Conservation (phyloP, 1,284 basidiomycete species). For the Ceratobasidium sp. region DNA sequence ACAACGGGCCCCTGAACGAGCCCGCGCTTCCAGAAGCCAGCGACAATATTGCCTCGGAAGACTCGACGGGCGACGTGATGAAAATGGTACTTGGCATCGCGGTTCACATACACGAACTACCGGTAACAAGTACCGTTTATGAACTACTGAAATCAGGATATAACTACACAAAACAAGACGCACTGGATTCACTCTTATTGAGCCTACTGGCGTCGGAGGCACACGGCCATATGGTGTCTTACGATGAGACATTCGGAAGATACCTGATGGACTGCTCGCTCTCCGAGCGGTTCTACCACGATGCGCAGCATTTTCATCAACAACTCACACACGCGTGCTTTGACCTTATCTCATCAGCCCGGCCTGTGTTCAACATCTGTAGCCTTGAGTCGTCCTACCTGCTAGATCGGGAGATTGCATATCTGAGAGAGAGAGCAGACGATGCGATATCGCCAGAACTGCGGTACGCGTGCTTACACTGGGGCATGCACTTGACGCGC, state of each 20-base stretch:
- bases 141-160: no score
- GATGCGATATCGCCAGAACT: not conserved
- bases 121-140: no score
- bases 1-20: no score
- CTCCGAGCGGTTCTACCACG: not conserved
- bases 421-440: not conserved
- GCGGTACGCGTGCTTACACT: conserved; percentile 7
- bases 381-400: conserved; percentile 12
- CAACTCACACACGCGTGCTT: not conserved
- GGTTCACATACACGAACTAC: no score
- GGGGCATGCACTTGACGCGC: not conserved
- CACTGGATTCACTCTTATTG: no score
- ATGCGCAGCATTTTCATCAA: not conserved
- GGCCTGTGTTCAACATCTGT: conserved; percentile 16
- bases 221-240: no score
- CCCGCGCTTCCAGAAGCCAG: no score
- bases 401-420: not conserved
- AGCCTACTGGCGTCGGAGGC: no score
- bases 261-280: not conserved
- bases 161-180: no score
- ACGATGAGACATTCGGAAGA: not conserved
- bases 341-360: not conserved
- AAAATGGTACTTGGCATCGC: no score
- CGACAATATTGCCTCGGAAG: no score
- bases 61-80: no score